Percentiles rank a stretch among this genome's conserved stretches.
These are phyloP conservation scores for Cucumis cinereus DNA, from an alignment of 306 rosid species.

Conservation along the genomic window DNA sequence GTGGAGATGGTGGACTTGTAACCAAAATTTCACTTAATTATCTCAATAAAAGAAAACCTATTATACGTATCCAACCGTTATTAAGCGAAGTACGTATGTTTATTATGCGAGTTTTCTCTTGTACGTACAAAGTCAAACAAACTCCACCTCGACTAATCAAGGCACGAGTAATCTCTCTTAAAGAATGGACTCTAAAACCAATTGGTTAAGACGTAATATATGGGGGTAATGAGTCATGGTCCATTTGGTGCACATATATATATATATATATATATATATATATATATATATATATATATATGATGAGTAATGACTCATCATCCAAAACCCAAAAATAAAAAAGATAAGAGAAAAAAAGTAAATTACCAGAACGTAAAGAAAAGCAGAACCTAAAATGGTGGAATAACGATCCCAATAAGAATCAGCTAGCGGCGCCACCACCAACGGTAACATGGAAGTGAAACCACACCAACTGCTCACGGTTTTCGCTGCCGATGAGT, in stretches of 20 bases:
- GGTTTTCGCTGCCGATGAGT: slow-evolving; percentile 83
- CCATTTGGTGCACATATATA: not conserved
- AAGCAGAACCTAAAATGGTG: slow-evolving; percentile 52
- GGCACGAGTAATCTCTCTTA: not conserved
- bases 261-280: too few relatives aligned
- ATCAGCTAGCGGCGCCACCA: slow-evolving; percentile 77
- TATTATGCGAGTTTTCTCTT: too few relatives aligned
- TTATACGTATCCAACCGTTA: too few relatives aligned
- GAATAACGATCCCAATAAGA: slow-evolving; percentile 69
- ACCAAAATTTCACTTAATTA: not conserved
- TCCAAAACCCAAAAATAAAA: not conserved
- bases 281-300: not conserved
- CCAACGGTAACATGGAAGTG: slow-evolving; percentile 76
- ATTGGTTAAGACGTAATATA: not conserved
- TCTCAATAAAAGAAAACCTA: too few relatives aligned
- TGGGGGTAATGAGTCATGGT: not conserved
- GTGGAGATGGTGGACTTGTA: not conserved
- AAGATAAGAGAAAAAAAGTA: not conserved
- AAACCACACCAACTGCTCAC: slow-evolving; percentile 80
- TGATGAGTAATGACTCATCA: not conserved
- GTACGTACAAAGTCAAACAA: not conserved
- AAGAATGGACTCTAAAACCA: not conserved
- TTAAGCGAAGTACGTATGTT: too few relatives aligned
- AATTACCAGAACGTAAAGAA: slow-evolving; percentile 51
- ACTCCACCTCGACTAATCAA: not conserved